phyloP scores from a whole-genome alignment of 1,284 basidiomycete genomes.

The Anthracocystis panici-leucophaei region DNA sequence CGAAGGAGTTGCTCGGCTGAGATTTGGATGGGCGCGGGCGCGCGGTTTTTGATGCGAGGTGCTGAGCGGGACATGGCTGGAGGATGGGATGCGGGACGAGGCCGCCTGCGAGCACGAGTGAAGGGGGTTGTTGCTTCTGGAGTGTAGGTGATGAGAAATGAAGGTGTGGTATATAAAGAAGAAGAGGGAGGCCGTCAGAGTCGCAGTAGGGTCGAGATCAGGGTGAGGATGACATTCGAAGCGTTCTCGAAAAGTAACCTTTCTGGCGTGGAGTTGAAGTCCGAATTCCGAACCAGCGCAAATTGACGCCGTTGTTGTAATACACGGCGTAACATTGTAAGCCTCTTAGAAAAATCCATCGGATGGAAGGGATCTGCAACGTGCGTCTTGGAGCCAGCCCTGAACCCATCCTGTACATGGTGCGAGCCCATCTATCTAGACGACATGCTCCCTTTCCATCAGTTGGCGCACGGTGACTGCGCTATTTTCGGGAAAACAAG shows the following conservation, averaged over 20 bases:
- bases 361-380: slow-evolving; percentile 3
- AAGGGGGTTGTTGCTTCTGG: background rate
- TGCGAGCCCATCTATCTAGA: background rate
- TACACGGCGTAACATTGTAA: background rate
- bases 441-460: background rate
- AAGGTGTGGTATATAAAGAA: slow-evolving; percentile 10
- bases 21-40: slow-evolving; percentile 93
- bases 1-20: slow-evolving; percentile 97
- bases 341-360: background rate
- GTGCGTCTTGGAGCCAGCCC: slow-evolving; percentile 2
- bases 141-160: background rate
- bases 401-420: background rate
- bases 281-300: slow-evolving; percentile 8
- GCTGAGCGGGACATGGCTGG: slow-evolving; percentile 67
- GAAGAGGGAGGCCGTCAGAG: no score
- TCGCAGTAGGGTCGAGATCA: no score
- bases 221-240: no score
- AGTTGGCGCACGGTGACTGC: slow-evolving; percentile 8
- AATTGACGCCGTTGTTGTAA: background rate
- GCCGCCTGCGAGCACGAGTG: background rate
- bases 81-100: slow-evolving; percentile 6
- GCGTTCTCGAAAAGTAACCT: background rate
- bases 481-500: slow-evolving; percentile 10
- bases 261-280: slow-evolving; percentile 15
- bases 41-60: slow-evolving; percentile 88